Evolutionary conservation across 768 basidiomycete species (phyloP).

Genomic region (Russula sp.): DNA sequence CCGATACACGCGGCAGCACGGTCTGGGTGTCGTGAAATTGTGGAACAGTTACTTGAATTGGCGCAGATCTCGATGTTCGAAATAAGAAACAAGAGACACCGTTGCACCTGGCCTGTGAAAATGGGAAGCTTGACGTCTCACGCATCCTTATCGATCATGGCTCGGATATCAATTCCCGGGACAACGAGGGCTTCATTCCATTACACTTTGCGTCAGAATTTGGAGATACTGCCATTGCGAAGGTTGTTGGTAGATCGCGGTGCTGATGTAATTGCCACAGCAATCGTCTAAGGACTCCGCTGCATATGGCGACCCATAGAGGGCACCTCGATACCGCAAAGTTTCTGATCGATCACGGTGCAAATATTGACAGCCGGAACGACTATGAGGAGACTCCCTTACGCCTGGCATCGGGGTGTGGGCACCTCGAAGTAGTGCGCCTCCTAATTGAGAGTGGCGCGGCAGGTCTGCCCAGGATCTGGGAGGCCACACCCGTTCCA

Average conservation of each 20-base stretch:
- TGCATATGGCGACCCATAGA: neutral
- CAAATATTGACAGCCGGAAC: neutral
- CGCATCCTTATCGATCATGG: neutral
- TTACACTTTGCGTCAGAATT: neutral
- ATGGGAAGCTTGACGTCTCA: neutral
- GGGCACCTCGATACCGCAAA: neutral
- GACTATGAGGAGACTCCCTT: neutral
- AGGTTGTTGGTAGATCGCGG: neutral
- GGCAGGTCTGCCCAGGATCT: neutral
- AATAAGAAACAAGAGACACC: neutral
- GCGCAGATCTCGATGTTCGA: neutral
- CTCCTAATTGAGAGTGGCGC: neutral
- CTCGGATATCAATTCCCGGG: neutral
- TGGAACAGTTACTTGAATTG: neutral
- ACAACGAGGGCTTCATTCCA: neutral
- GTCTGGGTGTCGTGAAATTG: constrained; percentile 1
- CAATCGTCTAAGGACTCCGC: neutral
- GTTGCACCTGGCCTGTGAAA: neutral
- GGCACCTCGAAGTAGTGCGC: neutral
- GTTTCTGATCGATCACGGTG: neutral
- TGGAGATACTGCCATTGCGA: neutral
- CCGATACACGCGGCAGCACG: constrained; percentile 11
- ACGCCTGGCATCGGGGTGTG: neutral
- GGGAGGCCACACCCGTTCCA: neutral
- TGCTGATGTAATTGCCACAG: neutral